Percentiles rank a stretch among this genome's conserved stretches.
phyloP scores from a whole-genome alignment of 2,329 filamentous ascomycete genomes.

The Coniochaeta prunicola region DNA sequence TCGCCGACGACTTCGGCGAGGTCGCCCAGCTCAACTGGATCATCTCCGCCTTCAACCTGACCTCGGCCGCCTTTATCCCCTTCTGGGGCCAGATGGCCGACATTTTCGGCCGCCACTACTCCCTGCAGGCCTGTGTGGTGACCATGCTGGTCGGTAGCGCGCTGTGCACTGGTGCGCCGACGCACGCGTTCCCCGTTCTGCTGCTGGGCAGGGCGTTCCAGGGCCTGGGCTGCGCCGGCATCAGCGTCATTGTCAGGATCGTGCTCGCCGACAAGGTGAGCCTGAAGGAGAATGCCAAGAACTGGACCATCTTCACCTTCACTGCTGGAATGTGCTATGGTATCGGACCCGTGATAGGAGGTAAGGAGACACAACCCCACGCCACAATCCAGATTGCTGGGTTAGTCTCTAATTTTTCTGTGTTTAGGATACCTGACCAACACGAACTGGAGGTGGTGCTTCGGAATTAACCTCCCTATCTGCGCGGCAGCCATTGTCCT shows the following conservation, averaged over 20 bases:
- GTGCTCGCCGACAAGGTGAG: constrained; percentile 60
- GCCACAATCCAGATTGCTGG: neutral
- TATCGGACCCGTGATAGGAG: constrained; percentile 55
- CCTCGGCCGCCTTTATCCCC: constrained; percentile 59
- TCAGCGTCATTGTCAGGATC: constrained; percentile 53
- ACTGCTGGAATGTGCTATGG: constrained; percentile 53
- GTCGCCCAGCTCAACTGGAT: constrained; percentile 61
- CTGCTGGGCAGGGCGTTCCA: constrained; percentile 58
- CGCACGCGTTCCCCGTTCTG: constrained; percentile 47
- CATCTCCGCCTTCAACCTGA: constrained; percentile 61
- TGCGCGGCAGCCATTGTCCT: constrained; percentile 42
- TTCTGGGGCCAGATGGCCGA: constrained; percentile 59
- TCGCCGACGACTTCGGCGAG: constrained; percentile 56
- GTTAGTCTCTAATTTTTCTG: neutral
- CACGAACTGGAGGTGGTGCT: constrained; percentile 59
- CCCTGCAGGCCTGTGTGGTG: constrained; percentile 49
- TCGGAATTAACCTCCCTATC: constrained; percentile 55
- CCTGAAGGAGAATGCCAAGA: constrained; percentile 52
- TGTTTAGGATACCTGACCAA: constrained; percentile 35
- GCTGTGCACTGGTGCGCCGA: constrained; percentile 51
- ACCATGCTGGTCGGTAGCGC: constrained; percentile 53
- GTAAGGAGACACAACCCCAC: constrained; percentile 8
- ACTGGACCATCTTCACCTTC: constrained; percentile 55
- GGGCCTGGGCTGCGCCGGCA: constrained; percentile 53
- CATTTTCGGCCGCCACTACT: constrained; percentile 54